Evolutionary conservation across 345 rosid species (phyloP), one percentile per base, ranked within the genome.

Genomic region (Atalantia buxifolia): DNA sequence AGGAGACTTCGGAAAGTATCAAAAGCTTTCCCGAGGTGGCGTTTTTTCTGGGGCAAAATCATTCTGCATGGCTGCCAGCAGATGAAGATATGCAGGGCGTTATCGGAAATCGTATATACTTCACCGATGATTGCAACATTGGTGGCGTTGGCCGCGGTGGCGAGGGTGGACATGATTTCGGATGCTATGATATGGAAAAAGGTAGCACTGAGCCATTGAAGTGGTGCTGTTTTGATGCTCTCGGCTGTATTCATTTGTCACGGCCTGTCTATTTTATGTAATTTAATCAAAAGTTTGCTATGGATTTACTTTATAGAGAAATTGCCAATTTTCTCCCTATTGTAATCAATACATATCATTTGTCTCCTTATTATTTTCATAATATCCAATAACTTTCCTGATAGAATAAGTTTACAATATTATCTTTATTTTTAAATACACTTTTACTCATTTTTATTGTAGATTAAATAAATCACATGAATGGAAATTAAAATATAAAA

Each of bases 321-420:
- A 35, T 35, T 0, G 36, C 5, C 1, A 35, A 35, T 35, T 35
- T 35, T 35, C 36, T 35, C 1, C 0, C 0, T 0, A 35, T 0
- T 35, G 36, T 35, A 35, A 35, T 35, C 0, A 35, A 35, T 35
- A 35, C 5, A 35, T 35, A 35, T 1, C 0, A 33, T 31, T 0
- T 33, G 0, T 33, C 35, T 0, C 1, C 0, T 0, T 33, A 0
- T 4, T 33, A 0, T 33, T 33, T 4, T 33, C 35, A 33, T 33
- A 35, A 35, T 35, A 35, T 0, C 5, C 0, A 35, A 35, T 35
- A 5, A 5, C 7, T 5, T 0, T 7, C 5, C 1, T 35, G 0
- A 35, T 35, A 35, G 1, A 0, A 35, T 35, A 35, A 35, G 7
- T 35, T 35, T 35, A 35, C 0, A 35, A 35, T 35, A 35, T 0